A percentile compares a stretch with the other conserved stretches of the same genome.
Conservation (phyloP, 2,329 filamentous ascomycete genomes). For the Whalleya microplaca region DNA sequence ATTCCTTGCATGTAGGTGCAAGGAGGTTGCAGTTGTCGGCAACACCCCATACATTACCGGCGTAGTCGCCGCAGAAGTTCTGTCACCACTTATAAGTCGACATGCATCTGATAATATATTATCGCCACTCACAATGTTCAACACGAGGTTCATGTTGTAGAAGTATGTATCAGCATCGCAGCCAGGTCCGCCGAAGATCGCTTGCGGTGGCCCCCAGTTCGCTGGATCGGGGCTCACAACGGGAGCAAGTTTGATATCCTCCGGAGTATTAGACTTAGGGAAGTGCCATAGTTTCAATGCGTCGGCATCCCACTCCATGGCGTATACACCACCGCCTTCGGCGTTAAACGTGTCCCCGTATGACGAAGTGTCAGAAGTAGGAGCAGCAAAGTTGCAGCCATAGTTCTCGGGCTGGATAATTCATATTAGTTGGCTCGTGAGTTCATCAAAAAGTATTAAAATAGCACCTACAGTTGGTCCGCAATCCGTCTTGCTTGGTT, state of each 20-base stretch:
- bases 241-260: slow-evolving; percentile 60
- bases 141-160: slow-evolving; percentile 69
- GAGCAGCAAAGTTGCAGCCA: slow-evolving; percentile 50
- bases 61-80: slow-evolving; percentile 80
- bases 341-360: slow-evolving; percentile 71
- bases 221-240: slow-evolving; percentile 61
- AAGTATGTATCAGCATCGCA: slow-evolving; percentile 73
- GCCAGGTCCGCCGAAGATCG: slow-evolving; percentile 64
- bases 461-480: slow-evolving; percentile 28
- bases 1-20: slow-evolving; percentile 51
- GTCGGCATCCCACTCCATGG: slow-evolving; percentile 69
- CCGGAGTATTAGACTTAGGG: slow-evolving; percentile 64
- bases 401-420: slow-evolving; percentile 47
- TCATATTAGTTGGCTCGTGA: slow-evolving; percentile 5
- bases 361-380: slow-evolving; percentile 45
- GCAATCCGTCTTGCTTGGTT: slow-evolving; percentile 30
- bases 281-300: slow-evolving; percentile 81
- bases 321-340: slow-evolving; percentile 69
- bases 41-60: slow-evolving; percentile 51
- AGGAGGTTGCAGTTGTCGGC: slow-evolving; percentile 43
- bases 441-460: not conserved
- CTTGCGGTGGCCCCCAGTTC: slow-evolving; percentile 70
- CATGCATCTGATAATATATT: not conserved
- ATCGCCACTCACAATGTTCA: slow-evolving; percentile 60
- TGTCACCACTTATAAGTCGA: slow-evolving; percentile 26